Conservation (phyloP, 306 rosid genomes). For the Alnus glutinosa region DNA sequence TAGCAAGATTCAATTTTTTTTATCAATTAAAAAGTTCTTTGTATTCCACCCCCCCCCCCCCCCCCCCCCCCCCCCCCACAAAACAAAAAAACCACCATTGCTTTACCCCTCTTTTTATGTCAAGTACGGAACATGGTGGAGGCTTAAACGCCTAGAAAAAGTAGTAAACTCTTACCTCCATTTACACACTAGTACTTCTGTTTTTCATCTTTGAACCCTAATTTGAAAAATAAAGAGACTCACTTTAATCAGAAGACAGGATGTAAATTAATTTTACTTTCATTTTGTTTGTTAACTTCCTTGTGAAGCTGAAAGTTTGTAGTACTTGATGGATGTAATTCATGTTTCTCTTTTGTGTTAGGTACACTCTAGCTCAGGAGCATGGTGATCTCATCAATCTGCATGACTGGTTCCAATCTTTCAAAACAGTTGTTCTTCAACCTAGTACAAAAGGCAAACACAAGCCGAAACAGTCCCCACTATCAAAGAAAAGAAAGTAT, state of each 20-base stretch:
- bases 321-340: slow-evolving; percentile 12
- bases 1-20: no score
- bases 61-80: background rate
- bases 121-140: background rate
- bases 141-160: background rate
- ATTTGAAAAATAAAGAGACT: background rate
- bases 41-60: background rate
- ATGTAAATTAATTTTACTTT: background rate
- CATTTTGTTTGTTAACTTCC: background rate
- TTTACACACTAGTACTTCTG: background rate
- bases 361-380: slow-evolving; percentile 86
- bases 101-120: background rate
- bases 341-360: slow-evolving; percentile 29
- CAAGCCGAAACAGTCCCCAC: slow-evolving; percentile 60
- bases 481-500: slow-evolving; percentile 60
- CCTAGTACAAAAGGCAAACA: slow-evolving; percentile 49
- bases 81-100: no score
- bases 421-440: slow-evolving; percentile 56
- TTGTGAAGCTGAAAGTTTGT: slow-evolving; percentile 4
- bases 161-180: background rate
- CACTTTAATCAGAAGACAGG: background rate
- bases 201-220: background rate
- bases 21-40: no score
- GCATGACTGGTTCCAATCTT: slow-evolving; percentile 92
- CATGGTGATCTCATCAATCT: slow-evolving; percentile 97